Base-by-base conservation (phyloP, 1,284 basidiomycete genomes). In the Gymnopus androsaceus region DNA sequence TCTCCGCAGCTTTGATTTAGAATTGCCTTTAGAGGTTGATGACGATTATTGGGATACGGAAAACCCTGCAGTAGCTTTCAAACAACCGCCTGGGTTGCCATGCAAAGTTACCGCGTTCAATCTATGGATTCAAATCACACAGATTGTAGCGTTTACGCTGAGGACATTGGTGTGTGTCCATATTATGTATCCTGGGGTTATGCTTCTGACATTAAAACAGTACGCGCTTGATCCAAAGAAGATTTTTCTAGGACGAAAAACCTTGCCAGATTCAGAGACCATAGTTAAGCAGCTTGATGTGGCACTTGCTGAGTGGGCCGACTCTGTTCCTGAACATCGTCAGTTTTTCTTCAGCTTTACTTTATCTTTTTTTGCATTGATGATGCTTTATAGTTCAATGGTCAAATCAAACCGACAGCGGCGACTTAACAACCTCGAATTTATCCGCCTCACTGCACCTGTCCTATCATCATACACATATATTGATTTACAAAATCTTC, bases 41-140 rank as follows among this genome's bases (percentile, higher is more conserved):
- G 94, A 96, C 65, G 90, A 94, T 60, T 92, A 85, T 64, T 94
- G 90, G 91, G 82, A 84, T 63, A 50, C 74, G 51, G 75, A 78
- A 2, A 74, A 80, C 54, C 75, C 78, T 4, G 66, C 75, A 19
- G 58, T 69, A 42, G 73, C 74, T 21, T 89, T 88, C 66, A 73
- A 72, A 48, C 92, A 93, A 64, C 92, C 91, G 1, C 63, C 71
- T 7, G 82, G 75, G 5, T 77, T 81, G 56, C 85, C 87, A n/a
- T 82, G 85, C 25, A 71, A 69, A 21, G 72, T 92, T 21, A 70
- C 82, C 0, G 81, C 77, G 2, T 94, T 94, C 67, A 85, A 83
- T 57, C 78, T 81, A 36, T 77, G 82, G 65, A 77, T 92, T 61
- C 86, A 83, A 64, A 72, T 94, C 17, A 84, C 84, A 31, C 84